Percentiles rank a stretch among this genome's conserved stretches.
Evolutionary conservation across 2,329 filamentous ascomycete species (phyloP).

Genomic region (Fusarium chlamydosporum): DNA sequence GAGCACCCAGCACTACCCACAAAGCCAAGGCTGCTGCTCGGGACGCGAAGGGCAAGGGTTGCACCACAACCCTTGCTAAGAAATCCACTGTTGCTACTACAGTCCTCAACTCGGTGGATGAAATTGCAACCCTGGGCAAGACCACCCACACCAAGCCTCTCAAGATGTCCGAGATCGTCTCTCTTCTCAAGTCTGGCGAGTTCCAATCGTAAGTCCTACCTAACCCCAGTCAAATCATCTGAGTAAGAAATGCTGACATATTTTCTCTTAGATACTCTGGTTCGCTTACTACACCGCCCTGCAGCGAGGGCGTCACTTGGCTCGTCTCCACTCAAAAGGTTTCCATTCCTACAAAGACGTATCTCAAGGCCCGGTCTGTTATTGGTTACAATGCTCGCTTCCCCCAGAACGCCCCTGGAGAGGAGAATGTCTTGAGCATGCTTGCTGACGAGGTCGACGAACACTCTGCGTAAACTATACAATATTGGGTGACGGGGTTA

Average conservation of each 20-base stretch:
- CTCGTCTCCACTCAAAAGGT: conserved; percentile 65
- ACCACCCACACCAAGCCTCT: conserved; percentile 56
- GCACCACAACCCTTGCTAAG: background rate
- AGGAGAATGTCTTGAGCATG: conserved; percentile 51
- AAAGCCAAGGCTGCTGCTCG: conserved; percentile 6
- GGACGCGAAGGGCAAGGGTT: conserved; percentile 1
- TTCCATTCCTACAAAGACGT: conserved; percentile 63
- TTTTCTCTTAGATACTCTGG: conserved; percentile 62
- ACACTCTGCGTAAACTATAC: background rate
- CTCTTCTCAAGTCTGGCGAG: conserved; percentile 48
- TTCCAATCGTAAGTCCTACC: conserved; percentile 48
- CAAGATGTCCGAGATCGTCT: conserved; percentile 59
- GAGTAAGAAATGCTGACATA: conserved; percentile 20
- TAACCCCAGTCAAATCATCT: background rate
- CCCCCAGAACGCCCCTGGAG: conserved; percentile 65
- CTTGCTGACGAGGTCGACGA: conserved; percentile 4
- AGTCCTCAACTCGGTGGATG: conserved; percentile 53
- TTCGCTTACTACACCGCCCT: conserved; percentile 74
- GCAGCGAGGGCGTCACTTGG: conserved; percentile 69
- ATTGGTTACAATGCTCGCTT: conserved; percentile 70
- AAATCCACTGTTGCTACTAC: conserved; percentile 54
- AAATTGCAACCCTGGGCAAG: conserved; percentile 58
- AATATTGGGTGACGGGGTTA: background rate
- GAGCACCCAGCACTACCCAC: background rate
- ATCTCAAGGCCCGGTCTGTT: conserved; percentile 65